Evolutionary conservation across 805 yeast genomes (phyloP), one percentile per base, ranked within the genome.

Genomic region (Kuraishia ogatae): DNA sequence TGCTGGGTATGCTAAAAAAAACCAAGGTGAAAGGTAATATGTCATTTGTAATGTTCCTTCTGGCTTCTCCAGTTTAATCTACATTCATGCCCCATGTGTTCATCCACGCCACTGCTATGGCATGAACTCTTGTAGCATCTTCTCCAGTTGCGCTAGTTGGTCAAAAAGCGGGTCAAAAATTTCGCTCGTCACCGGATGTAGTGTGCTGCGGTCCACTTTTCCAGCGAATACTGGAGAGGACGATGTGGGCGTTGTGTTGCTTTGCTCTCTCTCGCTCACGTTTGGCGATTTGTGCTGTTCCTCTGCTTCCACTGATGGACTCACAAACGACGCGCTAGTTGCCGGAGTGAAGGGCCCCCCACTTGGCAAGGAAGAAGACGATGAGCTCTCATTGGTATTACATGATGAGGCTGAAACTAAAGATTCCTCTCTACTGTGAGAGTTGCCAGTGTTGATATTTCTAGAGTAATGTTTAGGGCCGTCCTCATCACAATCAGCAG

Each of bases 111-210:
- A 8, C 43, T 13, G 11, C 29, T 29, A 50, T 17, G 21, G 47
- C 39, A 50, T 39, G 22, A 54, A 20, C 8, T 50, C 53, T 48
- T 58, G 58, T 48, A 66, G 52, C 67, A 66, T 59, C 51, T 61
- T 54, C 54, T 67, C 71, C 17, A 67, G 56, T 28, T 59, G 57
- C 28, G 63, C 64, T n/a, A 79, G 69, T 59, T 78, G 78, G 23
- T 75, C 74, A 52, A 84, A 71, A 7, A 85, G 72, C 1, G 88
- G 87, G 60, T 78, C 71, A 66, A 83, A 85, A 65, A 83, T 71
- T 22, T 76, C 77, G 51, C 75, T 77, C 7, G 84, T 79, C 3
- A 71, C 66, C 2, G 81, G 79, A 60, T 78, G 81, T 28, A 72
- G 50, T 17, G 55, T 2, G 50, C 56, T 35, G 19, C 26, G 47